A percentile compares a stretch with the other conserved stretches of the same genome.
Evolutionary conservation across 306 rosid species (phyloP).

Genomic region (Rosa persica): DNA sequence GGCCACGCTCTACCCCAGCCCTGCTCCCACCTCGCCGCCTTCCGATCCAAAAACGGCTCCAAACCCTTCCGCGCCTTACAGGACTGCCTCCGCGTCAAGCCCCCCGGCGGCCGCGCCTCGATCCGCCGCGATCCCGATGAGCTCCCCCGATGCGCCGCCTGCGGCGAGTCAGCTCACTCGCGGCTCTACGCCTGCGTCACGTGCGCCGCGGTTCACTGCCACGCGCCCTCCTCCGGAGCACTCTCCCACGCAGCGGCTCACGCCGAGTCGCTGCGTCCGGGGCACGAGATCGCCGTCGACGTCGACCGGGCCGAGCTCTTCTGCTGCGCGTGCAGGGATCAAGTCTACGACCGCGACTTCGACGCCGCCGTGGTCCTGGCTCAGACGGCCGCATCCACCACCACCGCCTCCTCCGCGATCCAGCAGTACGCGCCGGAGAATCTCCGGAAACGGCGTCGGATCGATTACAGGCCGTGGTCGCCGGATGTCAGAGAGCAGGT

Average conservation of each 20-base stretch:
- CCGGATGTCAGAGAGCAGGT: slow-evolving; percentile 67
- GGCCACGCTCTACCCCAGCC: slow-evolving; percentile 54
- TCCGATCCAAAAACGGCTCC: slow-evolving; percentile 63
- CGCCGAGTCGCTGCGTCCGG: slow-evolving; percentile 55
- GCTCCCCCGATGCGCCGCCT: slow-evolving; percentile 59
- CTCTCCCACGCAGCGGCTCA: slow-evolving; percentile 78
- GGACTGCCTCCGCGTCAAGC: slow-evolving; percentile 76
- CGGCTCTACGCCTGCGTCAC: slow-evolving; percentile 72
- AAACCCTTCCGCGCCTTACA: slow-evolving; percentile 75
- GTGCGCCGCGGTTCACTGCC: slow-evolving; percentile 76
- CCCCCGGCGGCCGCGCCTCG: slow-evolving; percentile 76
- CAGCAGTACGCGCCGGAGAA: slow-evolving; percentile 63
- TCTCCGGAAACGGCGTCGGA: slow-evolving; percentile 73
- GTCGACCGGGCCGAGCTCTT: slow-evolving; percentile 94
- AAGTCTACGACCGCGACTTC: slow-evolving; percentile 87
- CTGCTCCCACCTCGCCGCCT: slow-evolving; percentile 75
- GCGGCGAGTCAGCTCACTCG: slow-evolving; percentile 50
- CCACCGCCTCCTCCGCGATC: slow-evolving; percentile 22
- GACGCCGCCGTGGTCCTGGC: slow-evolving; percentile 83
- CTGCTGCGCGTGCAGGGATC: slow-evolving; percentile 87
- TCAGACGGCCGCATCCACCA: slow-evolving; percentile 58
- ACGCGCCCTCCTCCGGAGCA: slow-evolving; percentile 33
- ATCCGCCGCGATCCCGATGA: slow-evolving; percentile 75
- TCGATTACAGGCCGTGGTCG: slow-evolving; percentile 72
- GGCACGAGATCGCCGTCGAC: slow-evolving; percentile 91